Percentiles rank a stretch among this genome's conserved stretches.
Conservation (phyloP, 768 basidiomycete species). For the Lentinula guzmanii region DNA sequence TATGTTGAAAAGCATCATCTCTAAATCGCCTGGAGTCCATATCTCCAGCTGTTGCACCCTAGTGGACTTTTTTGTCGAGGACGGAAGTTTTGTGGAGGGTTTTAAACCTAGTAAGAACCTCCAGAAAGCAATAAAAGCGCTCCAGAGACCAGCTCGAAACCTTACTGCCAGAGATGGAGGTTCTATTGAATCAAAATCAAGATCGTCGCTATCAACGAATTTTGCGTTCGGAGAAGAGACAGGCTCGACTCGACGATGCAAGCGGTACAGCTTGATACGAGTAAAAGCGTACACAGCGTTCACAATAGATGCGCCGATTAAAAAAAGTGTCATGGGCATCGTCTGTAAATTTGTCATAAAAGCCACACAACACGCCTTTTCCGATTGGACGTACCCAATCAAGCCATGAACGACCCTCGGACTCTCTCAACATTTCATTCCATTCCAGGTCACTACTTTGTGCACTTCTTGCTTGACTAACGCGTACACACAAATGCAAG, state of each 20-base stretch:
- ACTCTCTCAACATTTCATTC: conserved; percentile 74
- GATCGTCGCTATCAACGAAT: conserved; percentile 49
- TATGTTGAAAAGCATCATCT: conserved; percentile 61
- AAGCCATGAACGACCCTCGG: conserved; percentile 61
- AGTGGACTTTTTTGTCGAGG: conserved; percentile 32
- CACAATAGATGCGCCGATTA: conserved; percentile 47
- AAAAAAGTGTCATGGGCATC: conserved; percentile 50
- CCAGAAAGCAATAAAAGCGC: conserved; percentile 48
- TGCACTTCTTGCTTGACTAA: conserved; percentile 48
- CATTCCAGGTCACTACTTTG: conserved; percentile 68
- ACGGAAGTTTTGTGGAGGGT: conserved; percentile 30
- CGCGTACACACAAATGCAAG: conserved; percentile 59
- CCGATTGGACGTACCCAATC: conserved; percentile 57
- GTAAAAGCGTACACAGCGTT: conserved; percentile 68
- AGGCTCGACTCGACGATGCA: conserved; percentile 57
- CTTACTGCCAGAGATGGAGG: conserved; percentile 42
- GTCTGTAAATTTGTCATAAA: conserved; percentile 37
- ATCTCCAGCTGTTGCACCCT: conserved; percentile 73
- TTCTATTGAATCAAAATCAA: conserved; percentile 37
- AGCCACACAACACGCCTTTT: conserved; percentile 11
- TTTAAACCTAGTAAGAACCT: conserved; percentile 64
- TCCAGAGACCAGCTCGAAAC: conserved; percentile 41
- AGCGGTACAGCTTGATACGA: conserved; percentile 61
- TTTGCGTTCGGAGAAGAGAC: conserved; percentile 66
- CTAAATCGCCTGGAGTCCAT: conserved; percentile 72